Conservation (phyloP, 176 grass and related monocot genomes). For the Triticum turgidum region DNA sequence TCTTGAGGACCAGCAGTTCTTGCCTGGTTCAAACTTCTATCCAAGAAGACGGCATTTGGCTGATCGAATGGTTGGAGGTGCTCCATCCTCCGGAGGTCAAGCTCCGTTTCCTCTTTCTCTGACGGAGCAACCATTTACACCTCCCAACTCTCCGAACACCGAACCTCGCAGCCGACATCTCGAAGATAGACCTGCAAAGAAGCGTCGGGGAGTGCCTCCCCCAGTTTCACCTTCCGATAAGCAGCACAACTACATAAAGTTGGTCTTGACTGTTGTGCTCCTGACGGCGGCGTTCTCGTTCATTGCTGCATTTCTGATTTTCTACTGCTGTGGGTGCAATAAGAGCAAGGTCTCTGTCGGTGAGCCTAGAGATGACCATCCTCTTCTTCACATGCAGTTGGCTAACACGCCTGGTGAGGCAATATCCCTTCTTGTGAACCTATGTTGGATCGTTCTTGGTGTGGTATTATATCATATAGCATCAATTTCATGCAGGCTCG, state of each 20-base stretch:
- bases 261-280: conserved; percentile 33
- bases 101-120: too few species aligned
- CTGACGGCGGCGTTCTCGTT: conserved; percentile 25
- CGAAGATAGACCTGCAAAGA: conserved; percentile 1
- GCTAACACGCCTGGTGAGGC: conserved; percentile 28
- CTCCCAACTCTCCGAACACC: neutral
- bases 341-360: conserved; percentile 51
- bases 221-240: conserved; percentile 39
- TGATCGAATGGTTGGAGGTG: neutral
- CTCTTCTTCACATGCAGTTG: conserved; percentile 48
- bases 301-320: conserved; percentile 38
- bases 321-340: conserved; percentile 52
- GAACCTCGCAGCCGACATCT: neutral
- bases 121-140: neutral
- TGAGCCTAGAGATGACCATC: conserved; percentile 47
- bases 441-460: neutral
- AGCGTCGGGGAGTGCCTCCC: conserved; percentile 18
- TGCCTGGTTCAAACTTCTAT: conserved; percentile 13
- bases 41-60: conserved; percentile 27
- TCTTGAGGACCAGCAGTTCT: neutral
- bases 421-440: neutral
- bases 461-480: neutral
- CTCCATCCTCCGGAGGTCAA: conserved; percentile 6
- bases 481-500: conserved; percentile 16
- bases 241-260: conserved; percentile 26